Conservation (phyloP, 1,284 basidiomycete genomes). For the Hymenochaete sp. region DNA sequence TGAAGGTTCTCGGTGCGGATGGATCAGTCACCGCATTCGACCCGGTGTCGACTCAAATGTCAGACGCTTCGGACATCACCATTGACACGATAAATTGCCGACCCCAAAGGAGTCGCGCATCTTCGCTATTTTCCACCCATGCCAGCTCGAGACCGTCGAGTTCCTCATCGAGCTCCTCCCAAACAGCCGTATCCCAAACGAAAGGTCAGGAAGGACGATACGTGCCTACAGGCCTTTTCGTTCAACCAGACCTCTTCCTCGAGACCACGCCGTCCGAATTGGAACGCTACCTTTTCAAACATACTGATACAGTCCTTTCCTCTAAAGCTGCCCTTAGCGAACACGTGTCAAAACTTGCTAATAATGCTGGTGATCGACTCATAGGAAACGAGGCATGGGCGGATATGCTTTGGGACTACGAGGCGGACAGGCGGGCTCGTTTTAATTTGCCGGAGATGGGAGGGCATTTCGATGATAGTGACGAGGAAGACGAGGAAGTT, state of each 20-base stretch:
- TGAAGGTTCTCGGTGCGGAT: conserved; percentile 13
- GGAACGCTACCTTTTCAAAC: conserved; percentile 61
- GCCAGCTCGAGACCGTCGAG: neutral
- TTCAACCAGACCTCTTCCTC: conserved; percentile 33
- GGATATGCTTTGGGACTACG: conserved; percentile 57
- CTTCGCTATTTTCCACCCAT: conserved; percentile 3
- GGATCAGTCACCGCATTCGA: conserved; percentile 1
- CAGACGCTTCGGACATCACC: conserved; percentile 6
- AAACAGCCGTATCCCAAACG: neutral
- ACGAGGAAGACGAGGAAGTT: conserved; percentile 26
- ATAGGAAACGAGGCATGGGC: conserved; percentile 39
- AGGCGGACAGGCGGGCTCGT: conserved; percentile 27
- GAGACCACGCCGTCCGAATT: conserved; percentile 48
- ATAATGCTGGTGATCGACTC: conserved; percentile 31
- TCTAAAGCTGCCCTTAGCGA: conserved; percentile 50
- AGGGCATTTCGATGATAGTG: conserved; percentile 40
- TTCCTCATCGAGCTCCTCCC: neutral
- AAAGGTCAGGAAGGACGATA: neutral
- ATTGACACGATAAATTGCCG: neutral
- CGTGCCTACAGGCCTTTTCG: conserved; percentile 32
- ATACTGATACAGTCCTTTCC: conserved; percentile 53
- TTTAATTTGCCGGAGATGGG: conserved; percentile 26
- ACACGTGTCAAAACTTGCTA: conserved; percentile 35
- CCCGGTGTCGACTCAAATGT: conserved; percentile 4
- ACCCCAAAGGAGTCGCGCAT: no score